Base-by-base conservation (phyloP, 139 green algal genomes). In the Ettlia oleoabundans region DNA sequence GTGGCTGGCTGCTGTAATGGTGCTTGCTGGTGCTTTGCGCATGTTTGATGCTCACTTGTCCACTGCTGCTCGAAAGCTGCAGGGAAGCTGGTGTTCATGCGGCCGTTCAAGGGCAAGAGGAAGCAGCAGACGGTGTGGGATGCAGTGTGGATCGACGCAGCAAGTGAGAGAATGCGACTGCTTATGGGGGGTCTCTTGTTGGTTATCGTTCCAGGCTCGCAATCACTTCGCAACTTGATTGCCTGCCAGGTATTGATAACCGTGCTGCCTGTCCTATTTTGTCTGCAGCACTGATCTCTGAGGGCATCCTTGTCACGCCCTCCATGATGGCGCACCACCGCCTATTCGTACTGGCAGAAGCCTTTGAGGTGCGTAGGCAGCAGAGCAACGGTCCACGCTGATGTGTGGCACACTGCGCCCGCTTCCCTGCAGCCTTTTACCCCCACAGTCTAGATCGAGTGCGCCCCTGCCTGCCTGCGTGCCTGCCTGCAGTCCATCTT, bases 311-410 rank as follows among this genome's bases (percentile, higher is more conserved):
- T 2, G 41, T 88, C 40, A 65, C 43, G 5, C 71, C 75, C 3
- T 55, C 82, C 26, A 88, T 88, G 84, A 67, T 83, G 67, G 37
- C 53, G 1, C 79, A 88, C 82, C 80, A 85, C 80, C 80, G 80
- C 70, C 42, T 85, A 10, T 85, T 76, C 37, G 58, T 75, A 37
- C 55, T 85, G 66, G 58, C 55, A 7, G 80, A 85, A 33, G 80
- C 80, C 0, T 78, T 85, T 47, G 47, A 64, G 73, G 73, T 55
- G 70, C 21, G 72, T 15, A 3, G 43, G 43, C 7, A 28, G 15
- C 18, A 22, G 5, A n/a, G 15, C 55, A 22, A 15, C 55, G 55
- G 15, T 28, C 18, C 55, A 32, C 5, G 5, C 55, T n/a, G 15
- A 9, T 65, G 4, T 4, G 4, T 30, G 4, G 32, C 2, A 4